Evolutionary conservation across 2,329 filamentous ascomycete genomes (phyloP), one percentile per base, ranked within the genome.

Genomic region (Talaromyces sp.): DNA sequence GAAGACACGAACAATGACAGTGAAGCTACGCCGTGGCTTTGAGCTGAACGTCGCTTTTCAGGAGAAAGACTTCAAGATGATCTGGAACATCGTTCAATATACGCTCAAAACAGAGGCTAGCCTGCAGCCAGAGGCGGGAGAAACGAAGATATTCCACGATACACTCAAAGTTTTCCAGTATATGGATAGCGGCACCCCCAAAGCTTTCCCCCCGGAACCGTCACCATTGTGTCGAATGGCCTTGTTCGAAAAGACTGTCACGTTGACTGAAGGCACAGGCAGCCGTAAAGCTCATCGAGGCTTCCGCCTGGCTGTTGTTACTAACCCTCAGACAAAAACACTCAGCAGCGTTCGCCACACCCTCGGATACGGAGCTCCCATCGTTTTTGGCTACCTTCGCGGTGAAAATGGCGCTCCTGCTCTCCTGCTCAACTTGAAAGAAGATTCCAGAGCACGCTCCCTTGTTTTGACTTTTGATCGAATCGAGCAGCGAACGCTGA

Each of bases 31-130:
- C 0, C 85, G 90, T 65, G 90, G 90, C 0, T 93, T 94, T 68
- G 78, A 88, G 61, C 76, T 96, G 48, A 84, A 83, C 21, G 77
- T 94, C 19, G 85, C 88, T 64, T 87, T 92, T 69, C 81, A 81
- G 14, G 89, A 92, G 67, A 79, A 83, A n/a, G 91, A 96, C 69
- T 96, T 89, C 76, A 85, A 87, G 63, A 86, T 84, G 63, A 75
- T 96, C 11, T 92, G 88, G 85, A 89, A 86, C 66, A 91, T 95
- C 74, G 91, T 92, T 65, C 91, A 96, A 62, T 93, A 95, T 71
- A 90, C 89, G 27, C 84, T 83, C 65, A 91, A 89, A 67, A 85
- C 93, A 2, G 88, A 92, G 68, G 81, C 82, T 27, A 89, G 85
- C 56, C 79, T 96, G 48, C 85, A 85, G 38, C 85, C 87, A 7